Evolutionary conservation across 306 rosid genomes (phyloP), one percentile per base, ranked within the genome.

Genomic region (Vigna hirtella): DNA sequence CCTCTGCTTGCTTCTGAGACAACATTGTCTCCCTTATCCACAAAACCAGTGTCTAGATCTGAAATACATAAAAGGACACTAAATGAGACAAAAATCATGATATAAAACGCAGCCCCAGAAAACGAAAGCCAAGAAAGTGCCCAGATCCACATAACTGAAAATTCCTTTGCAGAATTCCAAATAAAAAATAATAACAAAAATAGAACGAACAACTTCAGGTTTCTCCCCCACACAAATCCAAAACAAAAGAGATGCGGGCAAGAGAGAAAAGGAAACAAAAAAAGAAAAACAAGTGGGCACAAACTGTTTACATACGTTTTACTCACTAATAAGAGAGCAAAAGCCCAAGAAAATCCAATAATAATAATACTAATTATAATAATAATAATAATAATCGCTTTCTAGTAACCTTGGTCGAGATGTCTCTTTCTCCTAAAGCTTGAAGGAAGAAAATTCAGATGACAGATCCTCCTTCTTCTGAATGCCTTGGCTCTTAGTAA

Each of bases 1-100:
- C 98, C 85, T 95, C 98, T 79, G 89, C 89, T 81, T 95, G 97
- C 82, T 87, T 92, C 86, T 87, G 98, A 66, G 72, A 20, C 72
- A 66, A 42, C 72, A 66, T 66, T 66, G 72, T 66, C 36, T 66
- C 36, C 6, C 53, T 66, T 66, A 66, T 42, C 72, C 18, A 66
- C 72, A 42, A 66, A 66, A 13, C 18, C 42, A 79, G 81, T 83
- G 73, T 77, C 88, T 42, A 66, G 93, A 91, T 93, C 94, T 89
- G 89, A 79, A 86, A 79, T 81, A 32, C 59, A 77, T 55, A 75
- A 69, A 72, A 86, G 61, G 85, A 85, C 91, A 80, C 55, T 51
- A 63, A 56, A 90, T 82, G 88, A 66, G 72, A 86, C 93, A 89
- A 87, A 82, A 78, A 55, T 64, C 49, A 42, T 42, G 72, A 77